Evolutionary conservation across 768 basidiomycete genomes (phyloP), one percentile per base, ranked within the genome.

Genomic region (Pleurotus djamor): DNA sequence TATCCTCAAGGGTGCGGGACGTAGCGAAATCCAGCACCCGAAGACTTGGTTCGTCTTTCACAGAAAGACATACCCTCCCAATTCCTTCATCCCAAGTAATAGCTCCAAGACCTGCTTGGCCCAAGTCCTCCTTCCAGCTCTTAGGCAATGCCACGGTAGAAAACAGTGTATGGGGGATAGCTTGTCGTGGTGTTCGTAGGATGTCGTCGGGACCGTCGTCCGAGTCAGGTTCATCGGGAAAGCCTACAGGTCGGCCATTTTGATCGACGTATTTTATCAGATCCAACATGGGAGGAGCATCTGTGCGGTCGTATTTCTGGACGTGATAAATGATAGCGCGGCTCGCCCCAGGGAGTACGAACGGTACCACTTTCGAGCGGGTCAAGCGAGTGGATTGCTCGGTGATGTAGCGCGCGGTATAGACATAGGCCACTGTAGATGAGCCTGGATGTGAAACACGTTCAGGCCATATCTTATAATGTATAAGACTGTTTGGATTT

Each of bases 21-120:
- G 64, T 59, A 5, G 79, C 79, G 50, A 82, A 80, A 64, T 87
- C 85, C 58, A 82, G 65, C 36, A 87, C 75, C 35, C 74, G 68
- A 45, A 87, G 72, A 12, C 69, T 60, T 3, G 71, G 57, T 33
- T 77, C 77, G 6, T 76, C 64, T 10, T 74, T 75, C 35, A 76
- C 72, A 48, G 81, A 80, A 5, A 87, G 70, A 63, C 83, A 82
- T 12, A 88, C 74, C 41, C 86, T 76, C 3, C 87, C 87, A 10
- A 82, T 83, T 21, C 77, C 74, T 67, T 89, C 87, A 61, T 90
- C 88, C 84, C 85, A 90, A 5, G 83, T 75, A 36, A 88, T 77
- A 14, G 82, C 75, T n/a, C 71, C 69, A 37, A 85, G 67, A 7
- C 78, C 81, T 28, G 21, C 21, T 3, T 64, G 45, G 56, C 63